Percentiles rank a stretch among this genome's conserved stretches.
Evolutionary conservation across 2,329 filamentous ascomycete species (phyloP).

Genomic region (Nectriaceae sp.): DNA sequence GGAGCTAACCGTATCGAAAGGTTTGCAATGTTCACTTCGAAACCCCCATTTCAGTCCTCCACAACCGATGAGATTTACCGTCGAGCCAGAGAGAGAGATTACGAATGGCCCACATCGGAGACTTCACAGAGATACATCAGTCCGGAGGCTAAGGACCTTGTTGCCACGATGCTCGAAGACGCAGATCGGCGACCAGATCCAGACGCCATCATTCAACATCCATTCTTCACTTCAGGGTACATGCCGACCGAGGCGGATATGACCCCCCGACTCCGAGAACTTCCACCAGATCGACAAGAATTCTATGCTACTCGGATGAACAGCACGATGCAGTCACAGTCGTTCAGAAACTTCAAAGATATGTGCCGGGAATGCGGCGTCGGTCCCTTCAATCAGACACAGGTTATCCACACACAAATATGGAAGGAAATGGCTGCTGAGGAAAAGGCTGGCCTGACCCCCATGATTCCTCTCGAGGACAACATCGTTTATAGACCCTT

Average conservation of each 20-base stretch:
- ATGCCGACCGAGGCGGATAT: constrained; percentile 66
- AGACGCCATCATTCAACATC: constrained; percentile 76
- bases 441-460: constrained; percentile 66
- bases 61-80: constrained; percentile 85
- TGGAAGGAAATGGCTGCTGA: constrained; percentile 70
- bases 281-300: constrained; percentile 56
- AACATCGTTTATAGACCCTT: constrained; percentile 66
- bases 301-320: constrained; percentile 56
- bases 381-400: constrained; percentile 53
- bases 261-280: constrained; percentile 57
- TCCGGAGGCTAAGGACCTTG: constrained; percentile 74
- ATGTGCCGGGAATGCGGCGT: constrained; percentile 61
- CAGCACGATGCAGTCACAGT: constrained; percentile 46
- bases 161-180: constrained; percentile 73
- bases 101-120: constrained; percentile 74
- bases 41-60: constrained; percentile 92
- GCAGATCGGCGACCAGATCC: constrained; percentile 75
- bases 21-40: constrained; percentile 95
- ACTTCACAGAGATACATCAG: constrained; percentile 71
- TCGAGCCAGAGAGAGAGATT: constrained; percentile 69
- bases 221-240: constrained; percentile 77
- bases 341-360: constrained; percentile 54
- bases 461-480: constrained; percentile 61
- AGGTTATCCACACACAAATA: constrained; percentile 54
- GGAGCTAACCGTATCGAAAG: constrained; percentile 41